These are phyloP conservation scores for Torulaspora quercuum DNA, from an alignment of 805 yeast genomes.

Conservation along the genomic window DNA sequence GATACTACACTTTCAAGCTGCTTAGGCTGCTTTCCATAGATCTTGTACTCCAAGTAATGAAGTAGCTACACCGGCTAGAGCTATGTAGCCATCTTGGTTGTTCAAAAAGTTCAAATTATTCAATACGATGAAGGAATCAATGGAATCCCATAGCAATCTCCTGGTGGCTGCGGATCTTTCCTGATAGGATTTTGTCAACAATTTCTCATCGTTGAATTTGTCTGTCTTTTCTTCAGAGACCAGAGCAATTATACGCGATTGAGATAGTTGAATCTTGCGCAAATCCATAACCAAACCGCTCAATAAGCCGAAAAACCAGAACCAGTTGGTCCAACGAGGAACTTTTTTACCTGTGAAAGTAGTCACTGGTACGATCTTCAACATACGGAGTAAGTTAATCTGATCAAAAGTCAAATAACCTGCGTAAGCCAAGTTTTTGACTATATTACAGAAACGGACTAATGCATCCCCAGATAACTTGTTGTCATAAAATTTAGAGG, in stretches of 20 bases:
- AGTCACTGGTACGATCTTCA: slow-evolving; percentile 50
- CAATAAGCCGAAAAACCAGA: slow-evolving; percentile 72
- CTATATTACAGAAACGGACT: slow-evolving; percentile 31
- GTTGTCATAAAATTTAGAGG: slow-evolving; percentile 63
- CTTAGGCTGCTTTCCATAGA: slow-evolving; percentile 52
- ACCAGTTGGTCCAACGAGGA: slow-evolving; percentile 58
- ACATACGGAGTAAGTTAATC: slow-evolving; percentile 50
- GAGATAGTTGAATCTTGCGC: slow-evolving; percentile 49
- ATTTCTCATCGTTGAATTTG: slow-evolving; percentile 32
- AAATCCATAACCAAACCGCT: slow-evolving; percentile 60
- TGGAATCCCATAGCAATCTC: slow-evolving; percentile 69
- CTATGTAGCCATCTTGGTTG: slow-evolving; percentile 75
- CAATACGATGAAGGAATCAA: slow-evolving; percentile 73
- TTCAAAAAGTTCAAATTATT: slow-evolving; percentile 59
- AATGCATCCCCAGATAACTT: slow-evolving; percentile 57
- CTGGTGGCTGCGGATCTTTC: slow-evolving; percentile 52
- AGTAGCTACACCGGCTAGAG: slow-evolving; percentile 80
- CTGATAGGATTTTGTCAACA: slow-evolving; percentile 39
- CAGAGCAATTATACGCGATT: slow-evolving; percentile 35
- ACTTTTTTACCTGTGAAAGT: slow-evolving; percentile 45
- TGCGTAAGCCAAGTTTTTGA: slow-evolving; percentile 59
- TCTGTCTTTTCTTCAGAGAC: slow-evolving; percentile 40
- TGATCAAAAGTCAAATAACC: slow-evolving; percentile 64
- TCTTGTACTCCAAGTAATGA: slow-evolving; percentile 74
- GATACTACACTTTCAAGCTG: background rate